Evolutionary conservation across 2,329 filamentous ascomycete species (phyloP).

Genomic region (Scytalidium lignicola): DNA sequence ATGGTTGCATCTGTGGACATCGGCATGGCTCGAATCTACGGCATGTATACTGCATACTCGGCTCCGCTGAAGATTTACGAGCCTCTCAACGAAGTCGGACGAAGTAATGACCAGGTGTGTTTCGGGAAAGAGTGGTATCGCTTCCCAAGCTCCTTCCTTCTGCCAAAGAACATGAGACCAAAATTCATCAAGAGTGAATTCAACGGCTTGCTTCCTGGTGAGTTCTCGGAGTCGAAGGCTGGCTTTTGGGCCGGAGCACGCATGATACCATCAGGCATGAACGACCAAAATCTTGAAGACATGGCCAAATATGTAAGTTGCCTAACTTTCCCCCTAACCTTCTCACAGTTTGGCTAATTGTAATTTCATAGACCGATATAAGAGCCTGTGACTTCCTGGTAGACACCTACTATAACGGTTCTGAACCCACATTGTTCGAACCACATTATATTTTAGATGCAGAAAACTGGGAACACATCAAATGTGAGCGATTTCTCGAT

Average conservation of each 20-base stretch:
- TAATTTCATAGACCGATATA: slow-evolving; percentile 51
- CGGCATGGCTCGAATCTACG: slow-evolving; percentile 67
- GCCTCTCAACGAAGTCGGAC: slow-evolving; percentile 51
- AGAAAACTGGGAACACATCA: slow-evolving; percentile 71
- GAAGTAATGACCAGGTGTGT: slow-evolving; percentile 65
- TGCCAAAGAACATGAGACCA: slow-evolving; percentile 75
- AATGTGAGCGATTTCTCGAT: slow-evolving; percentile 78
- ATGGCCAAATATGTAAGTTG: slow-evolving; percentile 70
- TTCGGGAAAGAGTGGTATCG: slow-evolving; percentile 98
- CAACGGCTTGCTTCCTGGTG: slow-evolving; percentile 78
- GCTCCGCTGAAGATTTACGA: slow-evolving; percentile 71
- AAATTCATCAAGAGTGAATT: slow-evolving; percentile 94
- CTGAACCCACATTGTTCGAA: slow-evolving; percentile 59
- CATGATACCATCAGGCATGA: slow-evolving; percentile 78
- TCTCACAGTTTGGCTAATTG: neutral
- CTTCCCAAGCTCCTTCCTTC: slow-evolving; percentile 87
- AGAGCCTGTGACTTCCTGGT: slow-evolving; percentile 76
- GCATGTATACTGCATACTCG: slow-evolving; percentile 74
- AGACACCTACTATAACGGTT: slow-evolving; percentile 72
- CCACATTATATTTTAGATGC: slow-evolving; percentile 73
- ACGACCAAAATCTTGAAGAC: slow-evolving; percentile 87
- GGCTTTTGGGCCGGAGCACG: slow-evolving; percentile 80
- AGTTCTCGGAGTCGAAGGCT: slow-evolving; percentile 71
- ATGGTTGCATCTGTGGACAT: slow-evolving; percentile 60
- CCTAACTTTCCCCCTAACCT: slow-evolving; percentile 12